Base-by-base conservation (phyloP, 768 basidiomycete genomes). In the Boletus sp. region DNA sequence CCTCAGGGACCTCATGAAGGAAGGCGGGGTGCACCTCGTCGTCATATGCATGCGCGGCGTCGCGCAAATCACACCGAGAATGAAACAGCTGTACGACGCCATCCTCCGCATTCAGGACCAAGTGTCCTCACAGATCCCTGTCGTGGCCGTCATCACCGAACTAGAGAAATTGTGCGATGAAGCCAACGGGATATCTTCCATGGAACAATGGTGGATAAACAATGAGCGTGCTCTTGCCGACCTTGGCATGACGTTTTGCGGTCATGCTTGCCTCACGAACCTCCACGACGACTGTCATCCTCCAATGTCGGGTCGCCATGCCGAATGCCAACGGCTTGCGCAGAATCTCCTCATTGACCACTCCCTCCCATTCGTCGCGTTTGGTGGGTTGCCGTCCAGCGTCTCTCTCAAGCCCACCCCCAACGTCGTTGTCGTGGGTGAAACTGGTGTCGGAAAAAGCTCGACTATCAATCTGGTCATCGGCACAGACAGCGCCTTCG, bases 371-470 rank as follows among this genome's bases (percentile, higher is more conserved):
- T 47, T 64, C 24, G 36, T 51, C 12, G 39, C 53, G 2, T 49
- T 48, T 10, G 30, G n/a, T 10, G 54, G 32, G 32, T 33, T 10
- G 6, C 30, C 18, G 7, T 64, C 65, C 10, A 67, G 39, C 33
- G 40, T 55, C 37, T 55, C 61, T 5, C 29, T 55, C 47, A 68
- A 63, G n/a, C 56, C 60, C 49, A 62, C 60, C 20, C 59, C 57
- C 41, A 68, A 74, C 50, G 54, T 78, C 48, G 63, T 79, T 44
- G 47, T 79, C 18, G 78, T 78, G 12, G 78, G 77, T 4, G 75
- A 76, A 58, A 71, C 71, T 0, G 78, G 65, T 18, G 56, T 54
- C 9, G 65, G 65, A 20, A 67, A 67, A 50, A 65, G 65, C 42
- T 67, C 65, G 2, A 29, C 50, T 35, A 52, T 67, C 28, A 67